Conservation (phyloP, 768 basidiomycete species). For the Daedaleopsis nitida region DNA sequence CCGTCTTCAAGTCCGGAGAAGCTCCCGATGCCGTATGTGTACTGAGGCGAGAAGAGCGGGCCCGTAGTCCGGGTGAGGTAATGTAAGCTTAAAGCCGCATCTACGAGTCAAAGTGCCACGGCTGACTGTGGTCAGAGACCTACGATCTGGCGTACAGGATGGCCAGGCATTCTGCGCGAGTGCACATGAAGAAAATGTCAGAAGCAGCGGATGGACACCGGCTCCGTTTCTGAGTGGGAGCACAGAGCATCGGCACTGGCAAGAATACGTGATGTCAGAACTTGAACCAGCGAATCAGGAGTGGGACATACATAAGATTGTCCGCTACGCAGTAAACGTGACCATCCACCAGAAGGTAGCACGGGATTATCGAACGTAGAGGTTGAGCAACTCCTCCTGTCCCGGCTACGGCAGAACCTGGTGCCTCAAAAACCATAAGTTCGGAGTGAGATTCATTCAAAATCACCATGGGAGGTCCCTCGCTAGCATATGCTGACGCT, state of each 20-base stretch:
- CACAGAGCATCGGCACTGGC: constrained; percentile 48
- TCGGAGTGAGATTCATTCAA: too few relatives aligned
- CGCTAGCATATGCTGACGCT: too few relatives aligned
- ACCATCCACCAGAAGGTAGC: constrained; percentile 52
- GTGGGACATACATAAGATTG: constrained; percentile 48
- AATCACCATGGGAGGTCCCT: too few relatives aligned
- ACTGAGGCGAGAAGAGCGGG: constrained; percentile 58
- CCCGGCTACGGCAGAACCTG: too few relatives aligned
- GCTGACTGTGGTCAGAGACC: constrained; percentile 41
- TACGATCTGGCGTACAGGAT: constrained; percentile 47
- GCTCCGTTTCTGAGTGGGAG: constrained; percentile 55
- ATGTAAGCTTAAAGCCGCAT: constrained; percentile 56
- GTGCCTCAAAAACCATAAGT: too few relatives aligned
- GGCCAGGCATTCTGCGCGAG: constrained; percentile 52
- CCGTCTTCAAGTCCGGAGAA: constrained; percentile 55
- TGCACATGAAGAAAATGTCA: constrained; percentile 50
- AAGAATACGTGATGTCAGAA: neutral
- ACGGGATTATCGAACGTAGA: too few relatives aligned
- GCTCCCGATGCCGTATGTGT: constrained; percentile 55
- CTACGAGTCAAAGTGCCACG: constrained; percentile 48
- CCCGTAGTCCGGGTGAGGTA: constrained; percentile 55
- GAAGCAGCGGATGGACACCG: constrained; percentile 54
- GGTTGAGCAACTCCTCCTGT: too few relatives aligned
- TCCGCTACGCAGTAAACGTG: constrained; percentile 48
- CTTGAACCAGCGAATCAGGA: neutral